phyloP scores from a whole-genome alignment of 2,329 filamentous ascomycete species.

The Metarhizium robertsii region DNA sequence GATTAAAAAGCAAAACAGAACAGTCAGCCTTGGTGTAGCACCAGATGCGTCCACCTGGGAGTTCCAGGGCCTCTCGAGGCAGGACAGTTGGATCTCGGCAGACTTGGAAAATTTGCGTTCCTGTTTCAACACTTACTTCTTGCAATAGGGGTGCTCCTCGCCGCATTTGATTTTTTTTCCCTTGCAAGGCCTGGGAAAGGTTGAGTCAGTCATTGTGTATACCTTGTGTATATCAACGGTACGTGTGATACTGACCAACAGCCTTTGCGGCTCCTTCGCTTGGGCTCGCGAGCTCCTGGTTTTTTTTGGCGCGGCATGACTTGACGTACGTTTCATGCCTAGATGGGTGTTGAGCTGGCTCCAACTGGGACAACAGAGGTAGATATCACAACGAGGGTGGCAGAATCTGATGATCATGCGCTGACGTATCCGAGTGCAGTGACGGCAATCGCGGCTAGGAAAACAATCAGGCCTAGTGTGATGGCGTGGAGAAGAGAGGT shows the following conservation, averaged over 20 bases:
- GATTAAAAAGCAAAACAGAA: background rate
- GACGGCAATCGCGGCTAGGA: background rate
- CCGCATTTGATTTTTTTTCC: conserved; percentile 66
- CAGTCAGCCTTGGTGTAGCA: background rate
- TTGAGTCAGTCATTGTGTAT: background rate
- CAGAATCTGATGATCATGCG: background rate
- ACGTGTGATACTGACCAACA: conserved; percentile 28
- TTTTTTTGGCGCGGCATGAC: conserved; percentile 34
- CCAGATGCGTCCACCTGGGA: background rate
- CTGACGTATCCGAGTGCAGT: background rate
- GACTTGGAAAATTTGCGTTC: background rate
- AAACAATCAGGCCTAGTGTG: background rate
- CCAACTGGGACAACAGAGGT: background rate
- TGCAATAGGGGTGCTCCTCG: conserved; percentile 64
- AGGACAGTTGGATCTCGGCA: background rate
- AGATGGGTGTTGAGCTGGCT: background rate
- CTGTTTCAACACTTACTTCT: conserved; percentile 37
- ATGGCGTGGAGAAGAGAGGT: background rate
- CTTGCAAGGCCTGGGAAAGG: conserved; percentile 60
- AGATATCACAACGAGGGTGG: background rate
- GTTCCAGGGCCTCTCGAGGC: background rate
- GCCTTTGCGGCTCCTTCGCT: conserved; percentile 35
- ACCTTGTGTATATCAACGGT: background rate
- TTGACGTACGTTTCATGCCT: background rate
- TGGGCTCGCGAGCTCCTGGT: conserved; percentile 32